Base-by-base conservation (phyloP, 768 basidiomycete genomes). In the Phaeolepiota aurea region DNA sequence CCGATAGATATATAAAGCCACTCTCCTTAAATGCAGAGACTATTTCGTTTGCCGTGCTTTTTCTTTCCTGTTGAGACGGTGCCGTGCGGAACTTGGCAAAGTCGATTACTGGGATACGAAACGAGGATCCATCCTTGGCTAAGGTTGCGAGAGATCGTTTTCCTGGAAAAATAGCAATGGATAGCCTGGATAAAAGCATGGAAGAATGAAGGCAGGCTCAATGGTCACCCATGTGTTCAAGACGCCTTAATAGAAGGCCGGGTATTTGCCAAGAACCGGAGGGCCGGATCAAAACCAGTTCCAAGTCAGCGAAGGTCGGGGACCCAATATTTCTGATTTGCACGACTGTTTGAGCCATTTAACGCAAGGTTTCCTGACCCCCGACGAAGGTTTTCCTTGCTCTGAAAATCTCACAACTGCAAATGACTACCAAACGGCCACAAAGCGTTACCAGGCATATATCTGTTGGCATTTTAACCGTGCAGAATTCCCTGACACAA, bases 21-120 rank as follows among this genome's bases (percentile, higher is more conserved):
- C 79, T 79, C 41, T 82, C 72, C 51, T 81, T 88, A 65, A 88
- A 87, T 0, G 83, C 89, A 28, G 71, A 69, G 23, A 85, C 85
- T 23, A 92, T 72, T 47, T 79, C 72, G 33, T 72, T 63, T 2
- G 89, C 86, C 0, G 78, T 73, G 4, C 66, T 54, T 44, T 73
- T 70, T 61, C 77, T 84, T 51, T 85, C 79, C 11, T 64, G 58
- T 1, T 52, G 37, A 0, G 76, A 69, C n/a, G 61, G 52, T 1
- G 77, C 68, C 15, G 62, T 52, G 41, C 72, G 69, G 54, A 82
- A 88, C 42, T 74, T 78, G 49, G 74, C 66, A 48, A 92, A 89
- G 64, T 89, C 77, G 50, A 91, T 76, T 20, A 89, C 63, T 19
- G 89, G 89, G 40, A 90, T 87, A 22, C 62, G 64, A 53, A 83